These are phyloP conservation scores for Colletotrichum cuscutae DNA, from an alignment of 2,329 filamentous ascomycete genomes.

Conservation along the genomic window DNA sequence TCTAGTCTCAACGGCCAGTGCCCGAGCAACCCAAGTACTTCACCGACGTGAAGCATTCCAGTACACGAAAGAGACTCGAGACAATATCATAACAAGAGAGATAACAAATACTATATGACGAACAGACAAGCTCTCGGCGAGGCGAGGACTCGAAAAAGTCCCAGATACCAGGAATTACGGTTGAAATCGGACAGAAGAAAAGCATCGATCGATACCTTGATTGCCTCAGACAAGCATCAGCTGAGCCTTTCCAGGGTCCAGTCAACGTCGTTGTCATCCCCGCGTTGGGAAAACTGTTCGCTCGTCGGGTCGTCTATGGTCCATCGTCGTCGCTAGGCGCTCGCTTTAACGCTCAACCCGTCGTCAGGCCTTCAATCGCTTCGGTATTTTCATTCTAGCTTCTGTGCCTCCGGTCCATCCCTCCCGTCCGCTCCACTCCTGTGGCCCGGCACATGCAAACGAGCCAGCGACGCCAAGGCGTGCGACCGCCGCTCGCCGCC, in stretches of 20 bases:
- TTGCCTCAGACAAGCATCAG: not conserved
- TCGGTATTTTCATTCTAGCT: slow-evolving; percentile 22
- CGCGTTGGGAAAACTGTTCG: slow-evolving; percentile 16
- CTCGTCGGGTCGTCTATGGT: not conserved
- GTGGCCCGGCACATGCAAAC: slow-evolving; percentile 30
- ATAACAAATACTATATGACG: not conserved
- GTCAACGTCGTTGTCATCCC: slow-evolving; percentile 5
- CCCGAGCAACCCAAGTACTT: not conserved
- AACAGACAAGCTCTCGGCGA: not conserved
- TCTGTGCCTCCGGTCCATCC: slow-evolving; percentile 33
- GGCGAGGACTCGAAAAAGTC: not conserved
- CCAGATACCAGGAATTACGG: not conserved
- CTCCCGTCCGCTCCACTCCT: slow-evolving; percentile 31
- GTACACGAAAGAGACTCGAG: not conserved
- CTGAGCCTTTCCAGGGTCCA: slow-evolving; percentile 15
- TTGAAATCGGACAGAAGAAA: not conserved
- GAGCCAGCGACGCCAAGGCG: slow-evolving; percentile 16
- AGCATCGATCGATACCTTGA: not conserved
- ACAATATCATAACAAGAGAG: not conserved
- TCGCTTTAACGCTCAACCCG: not conserved
- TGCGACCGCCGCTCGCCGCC: slow-evolving; percentile 20
- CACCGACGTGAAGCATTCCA: not conserved
- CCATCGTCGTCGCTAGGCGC: not conserved
- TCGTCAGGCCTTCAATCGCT: slow-evolving; percentile 16
- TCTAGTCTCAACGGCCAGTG: not conserved